Evolutionary conservation across 2,329 filamentous ascomycete genomes (phyloP), one percentile per base, ranked within the genome.

Genomic region (Fusarium solani-melongenae): DNA sequence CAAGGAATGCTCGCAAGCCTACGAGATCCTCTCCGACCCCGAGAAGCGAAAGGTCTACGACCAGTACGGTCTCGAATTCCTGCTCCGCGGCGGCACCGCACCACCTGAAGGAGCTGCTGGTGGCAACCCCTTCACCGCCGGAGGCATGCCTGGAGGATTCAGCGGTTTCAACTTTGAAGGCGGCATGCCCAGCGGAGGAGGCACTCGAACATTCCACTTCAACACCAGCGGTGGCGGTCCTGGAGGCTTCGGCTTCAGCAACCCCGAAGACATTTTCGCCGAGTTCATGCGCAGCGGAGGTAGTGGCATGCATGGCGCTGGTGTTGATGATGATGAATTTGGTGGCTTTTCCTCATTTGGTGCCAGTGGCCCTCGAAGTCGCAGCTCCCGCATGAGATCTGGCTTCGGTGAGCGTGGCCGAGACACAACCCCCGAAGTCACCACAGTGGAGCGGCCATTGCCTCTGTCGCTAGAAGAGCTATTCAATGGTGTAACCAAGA

Each of bases 1-100:
- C 88, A 99, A 99, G 86, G 96, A 98, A 83, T 93, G 95, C 74
- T 98, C 95, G 1, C 95, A 98, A 85, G 96, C 96, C 66, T 99
- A 98, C 86, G 96, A 99, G 85, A 97, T 99, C 77, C 91, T 99
- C 4, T 97, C 94, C 70, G 96, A 99, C 79, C 95, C 96, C 69
- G 95, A 98, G 82, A 99, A 98, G 85, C 93, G 96, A 79, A 96
- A 97, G 83, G 92, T 92, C 46, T 99, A 99, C 82, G 96, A 99
- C 82, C 92, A 96, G 81, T 98, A 92, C 83, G 96, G 96, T 71
- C 92, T 98, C 70, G 96, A 98, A 79, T 98, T 96, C 85, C 89
- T 99, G 60, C 88, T 97, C 34, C 92, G 93, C 58, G 95, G 95
- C 57, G 95, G 94, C 33, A 87, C 88, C 58, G 86, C 90, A 10